Evolutionary conservation across 805 yeast genomes (phyloP).

Genomic region (Pichia heedii): DNA sequence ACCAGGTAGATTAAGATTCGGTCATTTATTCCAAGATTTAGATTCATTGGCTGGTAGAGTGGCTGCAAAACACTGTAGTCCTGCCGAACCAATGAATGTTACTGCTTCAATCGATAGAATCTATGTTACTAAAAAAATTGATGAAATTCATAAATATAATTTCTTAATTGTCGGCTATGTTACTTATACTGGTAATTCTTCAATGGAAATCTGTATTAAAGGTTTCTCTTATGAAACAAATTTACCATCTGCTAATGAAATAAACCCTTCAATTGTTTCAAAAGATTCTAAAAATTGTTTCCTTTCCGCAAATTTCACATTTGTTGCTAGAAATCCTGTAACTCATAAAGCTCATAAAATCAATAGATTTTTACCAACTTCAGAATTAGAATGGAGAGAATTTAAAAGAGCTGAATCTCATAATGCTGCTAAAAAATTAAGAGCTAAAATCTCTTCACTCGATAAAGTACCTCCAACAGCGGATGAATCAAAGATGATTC

Average conservation of each 20-base stretch:
- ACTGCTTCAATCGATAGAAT: slow-evolving; percentile 93
- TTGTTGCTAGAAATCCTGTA: slow-evolving; percentile 89
- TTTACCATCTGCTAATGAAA: slow-evolving; percentile 31
- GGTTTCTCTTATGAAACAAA: slow-evolving; percentile 67
- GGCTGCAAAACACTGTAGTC: slow-evolving; percentile 87
- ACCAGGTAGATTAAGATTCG: slow-evolving; percentile 84
- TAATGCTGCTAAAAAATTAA: slow-evolving; percentile 75
- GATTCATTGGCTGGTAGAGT: slow-evolving; percentile 93
- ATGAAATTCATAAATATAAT: slow-evolving; percentile 64
- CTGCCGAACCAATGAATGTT: slow-evolving; percentile 91
- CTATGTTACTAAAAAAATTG: slow-evolving; percentile 76
- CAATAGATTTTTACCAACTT: slow-evolving; percentile 67
- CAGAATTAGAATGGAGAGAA: slow-evolving; percentile 72
- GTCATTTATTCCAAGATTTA: slow-evolving; percentile 88
- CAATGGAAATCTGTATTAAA: slow-evolving; percentile 89
- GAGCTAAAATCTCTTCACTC: slow-evolving; percentile 56
- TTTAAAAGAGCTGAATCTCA: slow-evolving; percentile 84
- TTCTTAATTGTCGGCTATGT: slow-evolving; percentile 84
- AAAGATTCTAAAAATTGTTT: slow-evolving; percentile 53
- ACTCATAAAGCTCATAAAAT: slow-evolving; percentile 88
- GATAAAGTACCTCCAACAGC: slow-evolving; percentile 65
- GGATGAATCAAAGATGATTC: slow-evolving; percentile 66
- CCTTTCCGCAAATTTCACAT: slow-evolving; percentile 84
- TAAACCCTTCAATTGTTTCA: slow-evolving; percentile 50
- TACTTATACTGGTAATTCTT: slow-evolving; percentile 89